phyloP scores from a whole-genome alignment of 768 basidiomycete genomes.

The Kondoa subrosea region DNA sequence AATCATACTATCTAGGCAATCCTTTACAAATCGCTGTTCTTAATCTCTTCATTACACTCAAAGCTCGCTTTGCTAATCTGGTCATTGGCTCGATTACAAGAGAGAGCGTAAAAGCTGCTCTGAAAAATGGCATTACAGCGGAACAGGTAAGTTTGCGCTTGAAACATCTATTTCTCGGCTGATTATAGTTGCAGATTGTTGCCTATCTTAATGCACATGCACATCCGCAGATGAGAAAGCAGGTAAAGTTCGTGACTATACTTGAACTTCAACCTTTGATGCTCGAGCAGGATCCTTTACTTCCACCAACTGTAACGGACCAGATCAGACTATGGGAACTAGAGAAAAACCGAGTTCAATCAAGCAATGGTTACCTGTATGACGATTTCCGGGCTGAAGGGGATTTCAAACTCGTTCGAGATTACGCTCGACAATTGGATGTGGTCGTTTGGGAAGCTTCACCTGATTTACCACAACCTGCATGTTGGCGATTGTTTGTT shows the following conservation, averaged over 20 bases:
- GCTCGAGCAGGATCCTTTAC: conserved; percentile 54
- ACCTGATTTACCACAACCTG: conserved; percentile 34
- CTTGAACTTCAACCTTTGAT: neutral
- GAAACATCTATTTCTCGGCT: neutral
- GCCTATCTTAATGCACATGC: conserved; percentile 86
- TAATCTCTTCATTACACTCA: conserved; percentile 78
- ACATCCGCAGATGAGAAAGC: conserved; percentile 93
- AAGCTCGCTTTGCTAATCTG: conserved; percentile 88
- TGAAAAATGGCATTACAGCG: conserved; percentile 86
- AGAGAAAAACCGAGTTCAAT: conserved; percentile 77
- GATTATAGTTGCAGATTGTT: conserved; percentile 51
- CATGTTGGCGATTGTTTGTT: conserved; percentile 53
- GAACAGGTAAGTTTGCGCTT: conserved; percentile 54
- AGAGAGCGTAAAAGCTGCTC: conserved; percentile 84
- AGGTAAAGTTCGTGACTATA: conserved; percentile 40
- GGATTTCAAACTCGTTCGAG: conserved; percentile 70
- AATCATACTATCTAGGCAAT: conserved; percentile 46
- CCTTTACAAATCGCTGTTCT: conserved; percentile 89
- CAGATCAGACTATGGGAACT: conserved; percentile 95
- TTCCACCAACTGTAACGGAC: conserved; percentile 95
- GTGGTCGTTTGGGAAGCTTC: conserved; percentile 71
- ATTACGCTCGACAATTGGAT: conserved; percentile 65
- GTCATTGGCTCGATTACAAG: conserved; percentile 91
- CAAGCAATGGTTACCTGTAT: conserved; percentile 72
- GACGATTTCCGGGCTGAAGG: conserved; percentile 68